Percentiles rank a stretch among this genome's conserved stretches.
Evolutionary conservation across 768 basidiomycete genomes (phyloP).

Genomic region (Neoboletus magnificus): DNA sequence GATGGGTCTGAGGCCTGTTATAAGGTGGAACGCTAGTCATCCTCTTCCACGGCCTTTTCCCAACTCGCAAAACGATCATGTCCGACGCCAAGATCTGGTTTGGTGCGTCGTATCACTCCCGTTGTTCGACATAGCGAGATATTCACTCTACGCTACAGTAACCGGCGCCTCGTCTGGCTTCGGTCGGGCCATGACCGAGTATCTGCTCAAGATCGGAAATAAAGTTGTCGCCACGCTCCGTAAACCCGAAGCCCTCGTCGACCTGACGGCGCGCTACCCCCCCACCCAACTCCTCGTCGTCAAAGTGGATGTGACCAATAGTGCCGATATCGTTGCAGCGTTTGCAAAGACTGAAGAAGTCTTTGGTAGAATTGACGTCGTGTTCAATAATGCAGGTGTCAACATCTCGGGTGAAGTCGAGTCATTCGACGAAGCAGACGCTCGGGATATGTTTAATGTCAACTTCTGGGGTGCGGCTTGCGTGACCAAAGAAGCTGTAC

Average conservation of each 20-base stretch:
- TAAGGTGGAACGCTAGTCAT: no score
- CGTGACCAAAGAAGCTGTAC: constrained; percentile 30
- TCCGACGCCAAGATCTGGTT: constrained; percentile 20
- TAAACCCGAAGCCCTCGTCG: constrained; percentile 31
- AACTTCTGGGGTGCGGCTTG: constrained; percentile 35
- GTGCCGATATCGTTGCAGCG: constrained; percentile 21
- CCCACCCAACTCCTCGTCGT: constrained; percentile 27
- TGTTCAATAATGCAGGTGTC: constrained; percentile 36
- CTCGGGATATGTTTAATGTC: constrained; percentile 36
- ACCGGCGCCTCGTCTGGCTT: constrained; percentile 41
- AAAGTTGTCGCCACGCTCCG: constrained; percentile 44
- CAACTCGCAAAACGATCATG: constrained; percentile 3
- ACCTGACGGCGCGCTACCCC: constrained; percentile 23
- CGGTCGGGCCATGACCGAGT: constrained; percentile 33
- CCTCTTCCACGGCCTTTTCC: not conserved
- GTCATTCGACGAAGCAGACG: constrained; percentile 26
- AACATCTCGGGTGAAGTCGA: constrained; percentile 36
- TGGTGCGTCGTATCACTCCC: not conserved
- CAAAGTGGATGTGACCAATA: constrained; percentile 32
- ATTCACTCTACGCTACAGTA: no score
- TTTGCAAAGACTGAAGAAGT: constrained; percentile 23
- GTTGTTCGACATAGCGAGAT: not conserved
- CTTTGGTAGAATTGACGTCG: constrained; percentile 37
- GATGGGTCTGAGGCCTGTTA: no score
- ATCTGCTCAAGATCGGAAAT: constrained; percentile 34